These are phyloP conservation scores for Wickerhamiella siamensis DNA, from an alignment of 805 yeast species.

Conservation along the genomic window DNA sequence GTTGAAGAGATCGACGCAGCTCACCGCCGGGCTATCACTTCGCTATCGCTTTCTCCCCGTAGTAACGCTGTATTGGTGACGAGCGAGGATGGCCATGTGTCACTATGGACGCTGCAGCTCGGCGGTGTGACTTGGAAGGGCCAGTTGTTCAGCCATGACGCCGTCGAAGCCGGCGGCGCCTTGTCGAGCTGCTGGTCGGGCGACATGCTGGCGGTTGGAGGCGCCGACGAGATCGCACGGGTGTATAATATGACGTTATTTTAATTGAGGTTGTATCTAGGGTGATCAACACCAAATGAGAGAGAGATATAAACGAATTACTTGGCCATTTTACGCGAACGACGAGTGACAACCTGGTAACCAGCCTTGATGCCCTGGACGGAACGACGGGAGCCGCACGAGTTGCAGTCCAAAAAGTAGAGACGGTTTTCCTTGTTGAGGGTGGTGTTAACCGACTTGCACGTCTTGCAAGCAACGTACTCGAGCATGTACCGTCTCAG, in stretches of 20 bases:
- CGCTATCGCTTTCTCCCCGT: conserved; percentile 3
- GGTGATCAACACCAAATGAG: not conserved
- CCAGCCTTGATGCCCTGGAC: conserved; percentile 97
- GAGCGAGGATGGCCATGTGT: conserved; percentile 19
- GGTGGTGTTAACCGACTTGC: conserved; percentile 94
- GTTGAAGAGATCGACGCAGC: conserved; percentile 16
- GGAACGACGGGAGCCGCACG: conserved; percentile 95
- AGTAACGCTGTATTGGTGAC: conserved; percentile 11
- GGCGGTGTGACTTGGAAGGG: conserved; percentile 16
- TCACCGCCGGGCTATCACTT: conserved; percentile 14
- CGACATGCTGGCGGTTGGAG: conserved; percentile 11
- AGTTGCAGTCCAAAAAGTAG: conserved; percentile 93
- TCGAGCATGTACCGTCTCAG: conserved; percentile 92
- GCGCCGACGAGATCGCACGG: conserved; percentile 17
- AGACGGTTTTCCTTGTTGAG: conserved; percentile 94
- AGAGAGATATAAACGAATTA: conserved; percentile 1
- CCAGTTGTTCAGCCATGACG: conserved; percentile 16
- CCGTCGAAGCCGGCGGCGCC: conserved; percentile 15
- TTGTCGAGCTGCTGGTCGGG: conserved; percentile 8
- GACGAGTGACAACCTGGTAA: conserved; percentile 68
- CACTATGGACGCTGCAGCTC: conserved; percentile 17
- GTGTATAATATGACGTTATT: conserved; percentile 10
- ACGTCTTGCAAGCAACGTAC: conserved; percentile 96
- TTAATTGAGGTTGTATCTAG: not conserved
- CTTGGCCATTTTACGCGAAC: conserved; percentile 12